Evolutionary conservation across 2,329 filamentous ascomycete species (phyloP), one percentile per base, ranked within the genome.

Genomic region (Myriangium duriaei): DNA sequence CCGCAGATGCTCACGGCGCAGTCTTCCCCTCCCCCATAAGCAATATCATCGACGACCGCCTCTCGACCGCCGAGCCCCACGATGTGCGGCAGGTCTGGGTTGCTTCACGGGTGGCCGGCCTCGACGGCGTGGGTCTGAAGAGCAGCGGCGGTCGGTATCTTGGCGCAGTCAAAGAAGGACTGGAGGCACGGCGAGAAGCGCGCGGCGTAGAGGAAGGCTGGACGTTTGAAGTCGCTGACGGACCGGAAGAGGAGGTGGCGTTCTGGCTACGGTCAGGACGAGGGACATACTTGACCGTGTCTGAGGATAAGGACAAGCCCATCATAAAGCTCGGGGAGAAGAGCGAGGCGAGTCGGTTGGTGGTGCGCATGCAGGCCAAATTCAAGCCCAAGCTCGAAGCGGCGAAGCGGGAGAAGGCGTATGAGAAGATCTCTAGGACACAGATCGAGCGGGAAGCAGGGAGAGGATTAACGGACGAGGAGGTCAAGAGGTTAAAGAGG

Each of bases 41-140:
- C 65, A 95, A 96, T 55, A 79, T 94, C 24, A 72, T 94, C 43
- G 87, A 95, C 41, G 76, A 69, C 16, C 81, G 93, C 54, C 73
- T 83, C 3, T 59, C 70, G n/a, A 94, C 77, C 4, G 85, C 88
- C 6, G 91, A 98, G 62, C 91, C 91, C 34, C 87, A 95, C 59
- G 87, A 96, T 57, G 87, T 96, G 43, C 71, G 88, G 43, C 87
- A 95, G 64, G 91, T 98, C 11, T 98, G 88, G 83, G 75, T 96
- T 47, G 85, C 83, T 43, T 93, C 81, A 49, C 74, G 72, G 47
- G 79, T 95, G 10, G 74, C 79, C 1, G 88, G 88, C 3, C 88
- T 81, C 1, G 83, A 92, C 46, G 49, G 46, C 3, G 79, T 84
- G 49, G 81, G 81, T 41, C 82, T 98, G 59, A 95, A 94, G 61